These are phyloP conservation scores for Eucalyptus tenuipes DNA, from an alignment of 345 rosid species.

Conservation along the genomic window DNA sequence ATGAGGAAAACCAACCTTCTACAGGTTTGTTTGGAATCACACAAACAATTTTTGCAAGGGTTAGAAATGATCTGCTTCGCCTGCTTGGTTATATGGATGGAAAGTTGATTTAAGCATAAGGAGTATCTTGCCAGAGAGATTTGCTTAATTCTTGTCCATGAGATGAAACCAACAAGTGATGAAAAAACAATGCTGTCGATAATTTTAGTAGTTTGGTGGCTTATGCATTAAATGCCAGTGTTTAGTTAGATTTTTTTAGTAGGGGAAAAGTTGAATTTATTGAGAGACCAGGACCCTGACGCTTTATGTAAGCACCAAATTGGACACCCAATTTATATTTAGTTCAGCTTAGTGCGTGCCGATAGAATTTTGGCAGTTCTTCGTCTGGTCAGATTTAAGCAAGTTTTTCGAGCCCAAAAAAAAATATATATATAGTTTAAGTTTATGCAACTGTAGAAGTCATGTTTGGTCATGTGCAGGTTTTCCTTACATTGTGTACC, in stretches of 20 bases:
- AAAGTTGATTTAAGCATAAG: neutral
- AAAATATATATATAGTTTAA: too few relatives aligned
- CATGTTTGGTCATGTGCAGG: slow-evolving; percentile 30
- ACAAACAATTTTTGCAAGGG: neutral
- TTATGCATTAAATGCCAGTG: neutral
- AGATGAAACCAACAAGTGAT: neutral
- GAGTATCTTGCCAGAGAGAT: neutral
- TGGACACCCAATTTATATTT: neutral
- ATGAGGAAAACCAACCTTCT: neutral
- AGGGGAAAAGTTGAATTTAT: neutral
- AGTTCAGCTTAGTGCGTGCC: neutral
- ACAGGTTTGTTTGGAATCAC: neutral
- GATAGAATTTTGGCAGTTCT: neutral
- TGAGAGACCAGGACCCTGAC: neutral
- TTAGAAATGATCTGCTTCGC: neutral
- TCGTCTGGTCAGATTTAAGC: neutral
- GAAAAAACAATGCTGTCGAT: neutral
- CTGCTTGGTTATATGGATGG: neutral
- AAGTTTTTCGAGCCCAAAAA: neutral
- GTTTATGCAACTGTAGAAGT: neutral
- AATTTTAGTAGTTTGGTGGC: neutral
- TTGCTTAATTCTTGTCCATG: neutral
- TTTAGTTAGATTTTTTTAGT: neutral
- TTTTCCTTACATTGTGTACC: slow-evolving; percentile 73
- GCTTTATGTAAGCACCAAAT: neutral